These are phyloP conservation scores for Emydomyces testavorans DNA, from an alignment of 2,329 filamentous ascomycete genomes.

Conservation along the genomic window DNA sequence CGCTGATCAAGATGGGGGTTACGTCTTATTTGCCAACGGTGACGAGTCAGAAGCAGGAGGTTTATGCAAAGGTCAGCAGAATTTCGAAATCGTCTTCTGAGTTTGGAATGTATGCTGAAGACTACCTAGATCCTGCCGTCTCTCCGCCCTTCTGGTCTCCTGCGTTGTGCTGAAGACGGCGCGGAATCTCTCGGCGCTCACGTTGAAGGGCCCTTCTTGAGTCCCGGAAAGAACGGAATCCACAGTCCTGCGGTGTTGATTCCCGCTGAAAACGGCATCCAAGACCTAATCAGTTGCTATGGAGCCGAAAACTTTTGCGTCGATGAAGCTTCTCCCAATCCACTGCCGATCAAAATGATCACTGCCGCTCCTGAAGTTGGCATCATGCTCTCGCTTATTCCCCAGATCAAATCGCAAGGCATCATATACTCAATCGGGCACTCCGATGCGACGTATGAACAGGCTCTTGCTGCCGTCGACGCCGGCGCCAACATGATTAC, in stretches of 20 bases:
- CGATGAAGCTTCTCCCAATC: constrained; percentile 10
- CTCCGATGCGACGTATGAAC: constrained; percentile 75
- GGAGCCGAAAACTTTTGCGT: constrained; percentile 53
- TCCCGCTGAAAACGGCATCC: constrained; percentile 48
- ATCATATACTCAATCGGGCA: constrained; percentile 77
- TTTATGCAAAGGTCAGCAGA: constrained; percentile 62
- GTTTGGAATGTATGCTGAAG: not conserved
- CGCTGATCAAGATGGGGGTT: constrained; percentile 66
- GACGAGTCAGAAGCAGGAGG: constrained; percentile 61
- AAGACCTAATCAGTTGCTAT: constrained; percentile 46
- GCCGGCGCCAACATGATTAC: constrained; percentile 80
- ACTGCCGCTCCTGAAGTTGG: constrained; percentile 77
- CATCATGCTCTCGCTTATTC: constrained; percentile 56
- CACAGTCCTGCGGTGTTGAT: constrained; percentile 65
- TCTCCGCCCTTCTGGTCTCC: constrained; percentile 57
- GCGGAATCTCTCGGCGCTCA: constrained; percentile 83
- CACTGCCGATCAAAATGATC: constrained; percentile 55
- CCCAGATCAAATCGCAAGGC: constrained; percentile 50
- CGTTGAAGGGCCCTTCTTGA: constrained; percentile 82
- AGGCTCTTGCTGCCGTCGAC: constrained; percentile 59
- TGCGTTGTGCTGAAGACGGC: constrained; percentile 52
- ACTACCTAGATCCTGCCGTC: constrained; percentile 50
- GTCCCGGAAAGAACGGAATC: constrained; percentile 70
- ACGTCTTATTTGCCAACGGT: constrained; percentile 81
- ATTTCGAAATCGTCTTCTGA: too few species aligned